phyloP scores from a whole-genome alignment of 2,329 filamentous ascomycete genomes.

The Rhynchosporium secalis region DNA sequence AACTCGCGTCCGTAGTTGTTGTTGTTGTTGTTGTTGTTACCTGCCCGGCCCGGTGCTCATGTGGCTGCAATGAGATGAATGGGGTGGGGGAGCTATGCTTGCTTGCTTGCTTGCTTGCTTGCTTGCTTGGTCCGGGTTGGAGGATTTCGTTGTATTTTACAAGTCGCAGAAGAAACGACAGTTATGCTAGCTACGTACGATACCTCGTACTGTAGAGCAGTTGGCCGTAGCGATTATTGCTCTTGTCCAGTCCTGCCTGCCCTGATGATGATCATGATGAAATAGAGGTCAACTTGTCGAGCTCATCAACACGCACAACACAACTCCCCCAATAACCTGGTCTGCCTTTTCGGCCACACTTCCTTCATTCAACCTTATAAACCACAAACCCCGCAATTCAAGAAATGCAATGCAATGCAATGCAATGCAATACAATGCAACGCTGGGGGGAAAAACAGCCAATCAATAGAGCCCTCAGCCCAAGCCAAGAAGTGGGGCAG shows the following conservation, averaged over 20 bases:
- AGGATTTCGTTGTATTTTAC: too few relatives aligned
- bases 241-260: too few relatives aligned
- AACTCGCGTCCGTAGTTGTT: neutral
- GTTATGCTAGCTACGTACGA: too few relatives aligned
- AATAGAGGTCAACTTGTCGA: too few relatives aligned
- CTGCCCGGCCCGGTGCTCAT: slow-evolving; percentile 22
- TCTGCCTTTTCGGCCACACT: neutral
- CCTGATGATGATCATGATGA: too few relatives aligned
- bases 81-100: neutral
- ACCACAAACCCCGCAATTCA: slow-evolving; percentile 4
- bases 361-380: too few relatives aligned
- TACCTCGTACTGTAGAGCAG: too few relatives aligned
- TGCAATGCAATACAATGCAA: too few relatives aligned
- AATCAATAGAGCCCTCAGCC: neutral
- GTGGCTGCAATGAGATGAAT: neutral
- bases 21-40: slow-evolving; percentile 9
- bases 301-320: too few relatives aligned
- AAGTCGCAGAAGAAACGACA: neutral
- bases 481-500: neutral
- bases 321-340: neutral
- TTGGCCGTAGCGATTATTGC: too few relatives aligned
- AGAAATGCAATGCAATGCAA: too few relatives aligned
- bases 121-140: neutral
- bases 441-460: neutral
- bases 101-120: neutral